phyloP scores from a whole-genome alignment of 495 filamentous ascomycete species.

The Penicillium canariense region DNA sequence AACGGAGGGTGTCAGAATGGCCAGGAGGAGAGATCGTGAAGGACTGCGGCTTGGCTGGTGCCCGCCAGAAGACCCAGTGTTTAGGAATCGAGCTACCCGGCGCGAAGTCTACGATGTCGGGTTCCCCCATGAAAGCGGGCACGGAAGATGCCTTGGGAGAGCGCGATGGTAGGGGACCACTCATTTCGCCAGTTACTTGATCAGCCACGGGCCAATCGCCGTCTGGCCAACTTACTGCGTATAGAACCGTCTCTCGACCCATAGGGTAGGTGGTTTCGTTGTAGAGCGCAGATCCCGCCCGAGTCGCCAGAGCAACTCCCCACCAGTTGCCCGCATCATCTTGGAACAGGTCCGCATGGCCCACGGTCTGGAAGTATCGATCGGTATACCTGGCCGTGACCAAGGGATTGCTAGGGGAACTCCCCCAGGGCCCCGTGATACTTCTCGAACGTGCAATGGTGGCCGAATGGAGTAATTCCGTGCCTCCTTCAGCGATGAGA shows the following conservation, averaged over 20 bases:
- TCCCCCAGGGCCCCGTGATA: slow-evolving; percentile 53
- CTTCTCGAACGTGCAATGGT: slow-evolving; percentile 52
- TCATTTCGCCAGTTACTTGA: slow-evolving; percentile 28
- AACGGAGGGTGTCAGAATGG: slow-evolving; percentile 5
- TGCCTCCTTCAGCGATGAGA: slow-evolving; percentile 61
- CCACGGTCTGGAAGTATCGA: slow-evolving; percentile 26
- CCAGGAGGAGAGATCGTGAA: slow-evolving; percentile 18
- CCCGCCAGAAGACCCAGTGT: slow-evolving; percentile 19
- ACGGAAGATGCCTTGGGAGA: slow-evolving; percentile 1
- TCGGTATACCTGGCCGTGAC: slow-evolving; percentile 17
- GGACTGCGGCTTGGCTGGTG: background rate
- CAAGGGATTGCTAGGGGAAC: slow-evolving; percentile 28
- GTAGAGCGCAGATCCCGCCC: slow-evolving; percentile 30
- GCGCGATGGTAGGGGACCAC: slow-evolving; percentile 11
- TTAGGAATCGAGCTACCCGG: slow-evolving; percentile 13
- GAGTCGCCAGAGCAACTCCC: slow-evolving; percentile 47
- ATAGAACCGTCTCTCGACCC: slow-evolving; percentile 57
- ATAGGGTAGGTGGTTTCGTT: slow-evolving; percentile 47
- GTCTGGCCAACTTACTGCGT: slow-evolving; percentile 49
- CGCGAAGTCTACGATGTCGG: slow-evolving; percentile 19
- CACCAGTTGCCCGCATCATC: slow-evolving; percentile 52
- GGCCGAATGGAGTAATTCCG: slow-evolving; percentile 53
- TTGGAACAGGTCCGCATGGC: slow-evolving; percentile 33
- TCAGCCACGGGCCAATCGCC: slow-evolving; percentile 20
- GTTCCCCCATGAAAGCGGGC: slow-evolving; percentile 11